Evolutionary conservation across 2,329 filamentous ascomycete genomes (phyloP), one percentile per base, ranked within the genome.

Genomic region (Microdochium paspali): DNA sequence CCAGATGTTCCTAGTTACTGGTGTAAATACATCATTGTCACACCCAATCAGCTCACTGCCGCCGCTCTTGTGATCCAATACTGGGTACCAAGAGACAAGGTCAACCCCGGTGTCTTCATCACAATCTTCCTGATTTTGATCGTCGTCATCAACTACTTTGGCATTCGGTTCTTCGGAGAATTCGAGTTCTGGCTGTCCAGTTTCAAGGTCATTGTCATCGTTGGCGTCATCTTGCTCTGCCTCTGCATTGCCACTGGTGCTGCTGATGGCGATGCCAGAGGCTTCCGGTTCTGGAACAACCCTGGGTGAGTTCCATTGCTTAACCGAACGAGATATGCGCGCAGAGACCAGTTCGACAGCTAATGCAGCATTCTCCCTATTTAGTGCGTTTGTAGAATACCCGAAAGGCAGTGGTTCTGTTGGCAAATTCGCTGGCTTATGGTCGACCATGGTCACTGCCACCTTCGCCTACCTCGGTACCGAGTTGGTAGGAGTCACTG

Each of bases 11-110:
- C 5, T 47, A 74, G 72, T 39, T 76, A 76, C 55, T 87, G 80
- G 77, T 77, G 82, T 67, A 77, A 90, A 79, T 93, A 93, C 63
- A 87, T 93, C 61, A 90, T 94, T 58, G 77, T 87, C 45, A 90
- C 86, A 1, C 87, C 89, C 1, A 93, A 93, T 59, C 87, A 94
- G 62, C 70, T 94, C 32, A 93, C 87, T 1, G 88, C 88, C 24
- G 80, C 77, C n/a, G 79, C 86, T 4, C 66, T 94, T 31, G 85
- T 91, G 49, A 85, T 94, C 49, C 80, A 85, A 55, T 90, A 82
- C 58, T 94, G 89, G 88, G 68, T 87, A 10, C 62, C 72, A 1
- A 67, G 77, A 24, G 76, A 85, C 0, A 70, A 66, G 42, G 73
- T 91, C 48, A 90, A 91, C 58, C 82, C 87, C 0, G 87, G 85